Base-by-base conservation (phyloP, 352 stramenopile species). In the Globisporangium iwayamae region DNA sequence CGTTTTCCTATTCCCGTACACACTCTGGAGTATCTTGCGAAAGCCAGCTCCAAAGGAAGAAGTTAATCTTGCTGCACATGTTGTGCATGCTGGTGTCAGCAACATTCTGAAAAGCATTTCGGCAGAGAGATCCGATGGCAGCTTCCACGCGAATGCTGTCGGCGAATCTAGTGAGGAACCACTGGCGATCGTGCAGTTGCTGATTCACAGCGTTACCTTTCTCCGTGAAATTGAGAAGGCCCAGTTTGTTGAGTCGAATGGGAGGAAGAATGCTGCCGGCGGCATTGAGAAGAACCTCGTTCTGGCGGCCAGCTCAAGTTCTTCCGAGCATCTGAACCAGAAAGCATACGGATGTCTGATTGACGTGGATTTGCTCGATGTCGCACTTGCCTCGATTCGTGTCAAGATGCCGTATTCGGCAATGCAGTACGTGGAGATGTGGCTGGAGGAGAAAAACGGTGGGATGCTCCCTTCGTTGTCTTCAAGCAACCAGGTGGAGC, bases 361-460 rank as follows among this genome's bases (percentile, higher is more conserved):
- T 25, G 75, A 92, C 30, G 67, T 89, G 5, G 71, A 90, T 50
- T 70, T 91, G 25, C 68, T 94, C 16, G 63, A 85, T 34, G 60
- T 96, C 50, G 87, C 87, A 4, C 72, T 70, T 25, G 79, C 86
- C 20, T 81, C 87, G 4, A 72, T 93, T 16, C 64, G 64, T 9
- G 83, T 88, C 4, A 89, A 95, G 51, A 94, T 96, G 84, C 87
- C 87, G 8, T 96, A 92, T 53, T 93, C 86, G 20, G 85, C 87
- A 1, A 93, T 96, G 82, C 87, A 96, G 57, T 96, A 90, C 58
- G 81, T 91, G n/a, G 87, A 96, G 62, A 89, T 93, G 85, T 93
- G 84, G 79, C 63, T 96, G 4, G 87, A 96, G 68, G 68, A 74
- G 13, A 69, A 71, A 4, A 54, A 90, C 20, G 83, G 79, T 3